These are phyloP conservation scores for Rhytidiadelphus loreus DNA, from an alignment of 225 moss, liverwort and hornwort genomes.

Conservation along the genomic window DNA sequence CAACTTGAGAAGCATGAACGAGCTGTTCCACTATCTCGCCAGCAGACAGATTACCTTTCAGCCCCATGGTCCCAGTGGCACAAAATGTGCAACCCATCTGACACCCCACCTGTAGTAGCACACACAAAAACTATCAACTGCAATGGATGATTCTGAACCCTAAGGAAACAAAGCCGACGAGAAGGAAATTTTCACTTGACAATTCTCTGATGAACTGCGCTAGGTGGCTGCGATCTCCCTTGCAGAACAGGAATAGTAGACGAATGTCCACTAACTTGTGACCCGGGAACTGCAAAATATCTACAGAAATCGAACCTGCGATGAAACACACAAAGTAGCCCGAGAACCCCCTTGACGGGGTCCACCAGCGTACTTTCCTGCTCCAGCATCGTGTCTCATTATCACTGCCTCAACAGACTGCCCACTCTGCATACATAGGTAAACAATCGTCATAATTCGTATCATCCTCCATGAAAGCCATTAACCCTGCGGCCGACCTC, in stretches of 20 bases:
- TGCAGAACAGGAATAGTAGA: background rate
- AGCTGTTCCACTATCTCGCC: slow-evolving; percentile 98
- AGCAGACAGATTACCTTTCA: slow-evolving; percentile 83
- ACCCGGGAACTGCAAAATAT: background rate
- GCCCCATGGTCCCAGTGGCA: slow-evolving; percentile 99
- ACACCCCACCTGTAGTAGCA: slow-evolving; percentile 70
- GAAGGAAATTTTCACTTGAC: background rate
- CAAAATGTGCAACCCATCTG: slow-evolving; percentile 99
- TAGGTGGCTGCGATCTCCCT: background rate
- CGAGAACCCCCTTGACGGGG: slow-evolving; percentile 77
- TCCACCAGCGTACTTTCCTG: slow-evolving; percentile 86
- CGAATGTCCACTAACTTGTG: background rate
- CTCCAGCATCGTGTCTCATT: slow-evolving; percentile 83
- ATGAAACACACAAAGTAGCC: slow-evolving; percentile 94
- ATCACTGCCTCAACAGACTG: slow-evolving; percentile 92
- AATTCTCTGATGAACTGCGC: background rate
- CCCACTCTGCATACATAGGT: slow-evolving; percentile 48
- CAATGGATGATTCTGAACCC: background rate
- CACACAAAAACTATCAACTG: background rate
- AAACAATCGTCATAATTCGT: background rate
- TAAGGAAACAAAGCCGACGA: background rate
- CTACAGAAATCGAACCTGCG: slow-evolving; percentile 49
- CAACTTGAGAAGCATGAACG: slow-evolving; percentile 81
- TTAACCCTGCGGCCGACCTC: background rate
- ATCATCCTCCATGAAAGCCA: background rate